phyloP scores from a whole-genome alignment of 805 yeast genomes.

The Candida dajiaensis region DNA sequence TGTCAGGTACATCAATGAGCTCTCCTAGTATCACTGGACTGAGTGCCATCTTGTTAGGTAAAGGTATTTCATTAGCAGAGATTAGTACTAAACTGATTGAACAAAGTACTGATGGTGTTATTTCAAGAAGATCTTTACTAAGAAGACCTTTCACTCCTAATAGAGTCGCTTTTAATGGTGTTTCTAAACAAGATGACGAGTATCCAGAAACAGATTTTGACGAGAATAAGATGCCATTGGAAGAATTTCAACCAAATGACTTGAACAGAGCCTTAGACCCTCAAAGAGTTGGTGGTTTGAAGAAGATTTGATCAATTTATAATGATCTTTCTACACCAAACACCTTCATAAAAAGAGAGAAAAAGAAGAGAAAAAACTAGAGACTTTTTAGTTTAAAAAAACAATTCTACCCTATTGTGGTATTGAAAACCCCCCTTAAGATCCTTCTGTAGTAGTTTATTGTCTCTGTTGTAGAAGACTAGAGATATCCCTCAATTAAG shows the following conservation, averaged over 20 bases:
- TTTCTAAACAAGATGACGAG: conserved; percentile 27
- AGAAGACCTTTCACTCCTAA: conserved; percentile 57
- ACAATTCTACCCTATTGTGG: not conserved
- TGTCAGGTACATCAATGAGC: conserved; percentile 82
- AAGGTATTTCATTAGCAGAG: conserved; percentile 39
- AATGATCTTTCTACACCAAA: no score
- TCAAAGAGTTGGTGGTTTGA: conserved; percentile 6
- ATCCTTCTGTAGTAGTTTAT: not conserved
- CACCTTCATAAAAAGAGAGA: no score
- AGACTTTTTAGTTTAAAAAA: no score
- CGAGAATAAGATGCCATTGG: not conserved
- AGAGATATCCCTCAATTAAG: no score
- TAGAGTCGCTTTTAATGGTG: conserved; percentile 38
- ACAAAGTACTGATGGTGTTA: conserved; percentile 40
- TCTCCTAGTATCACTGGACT: conserved; percentile 70
- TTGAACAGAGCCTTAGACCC: conserved; percentile 2
- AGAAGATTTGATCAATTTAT: not conserved
- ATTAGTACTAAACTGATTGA: conserved; percentile 38
- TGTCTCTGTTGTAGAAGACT: no score
- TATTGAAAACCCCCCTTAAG: not conserved
- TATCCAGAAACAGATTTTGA: conserved; percentile 16
- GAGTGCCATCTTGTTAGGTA: conserved; percentile 47
- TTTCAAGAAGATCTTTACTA: conserved; percentile 42
- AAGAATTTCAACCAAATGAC: not conserved
- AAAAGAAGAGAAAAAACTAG: not conserved